phyloP scores from a whole-genome alignment of 192 early-diverging fungal species.

The Umbelopsis sp. region DNA sequence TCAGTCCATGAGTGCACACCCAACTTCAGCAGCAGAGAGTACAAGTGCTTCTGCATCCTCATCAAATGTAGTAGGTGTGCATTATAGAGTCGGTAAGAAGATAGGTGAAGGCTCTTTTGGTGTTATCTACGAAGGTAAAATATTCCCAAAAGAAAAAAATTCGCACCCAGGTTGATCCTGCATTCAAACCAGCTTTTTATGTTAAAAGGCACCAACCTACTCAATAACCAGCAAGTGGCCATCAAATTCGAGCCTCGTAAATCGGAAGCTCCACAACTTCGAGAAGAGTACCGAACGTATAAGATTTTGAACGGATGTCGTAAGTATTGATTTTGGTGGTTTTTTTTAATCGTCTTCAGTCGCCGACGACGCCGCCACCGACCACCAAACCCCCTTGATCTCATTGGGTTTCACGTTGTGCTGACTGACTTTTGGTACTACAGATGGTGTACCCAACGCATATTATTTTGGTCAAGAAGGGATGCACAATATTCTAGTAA shows the following conservation, averaged over 20 bases:
- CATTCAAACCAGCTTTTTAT: background rate
- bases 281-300: conserved; percentile 96
- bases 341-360: no score
- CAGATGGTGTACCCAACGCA: conserved; percentile 82
- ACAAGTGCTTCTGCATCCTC: conserved; percentile 24
- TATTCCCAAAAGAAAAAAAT: background rate
- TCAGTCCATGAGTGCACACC: conserved; percentile 4
- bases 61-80: conserved; percentile 91
- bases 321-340: conserved; percentile 26
- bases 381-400: no score
- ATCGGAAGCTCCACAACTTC: conserved; percentile 94
- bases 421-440: background rate
- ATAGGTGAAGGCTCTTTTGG: conserved; percentile 98
- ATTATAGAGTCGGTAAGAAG: conserved; percentile 95
- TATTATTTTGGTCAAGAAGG: conserved; percentile 98
- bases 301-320: conserved; percentile 81
- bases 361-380: no score
- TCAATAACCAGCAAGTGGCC: conserved; percentile 90
- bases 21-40: background rate
- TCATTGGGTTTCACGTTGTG: no score
- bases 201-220: conserved; percentile 75
- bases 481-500: conserved; percentile 89
- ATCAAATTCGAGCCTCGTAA: conserved; percentile 98
- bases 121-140: conserved; percentile 95
- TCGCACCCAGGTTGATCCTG: background rate